These are phyloP conservation scores for Phytopythium chamaehyphon DNA, from an alignment of 352 stramenopile genomes.

Conservation along the genomic window DNA sequence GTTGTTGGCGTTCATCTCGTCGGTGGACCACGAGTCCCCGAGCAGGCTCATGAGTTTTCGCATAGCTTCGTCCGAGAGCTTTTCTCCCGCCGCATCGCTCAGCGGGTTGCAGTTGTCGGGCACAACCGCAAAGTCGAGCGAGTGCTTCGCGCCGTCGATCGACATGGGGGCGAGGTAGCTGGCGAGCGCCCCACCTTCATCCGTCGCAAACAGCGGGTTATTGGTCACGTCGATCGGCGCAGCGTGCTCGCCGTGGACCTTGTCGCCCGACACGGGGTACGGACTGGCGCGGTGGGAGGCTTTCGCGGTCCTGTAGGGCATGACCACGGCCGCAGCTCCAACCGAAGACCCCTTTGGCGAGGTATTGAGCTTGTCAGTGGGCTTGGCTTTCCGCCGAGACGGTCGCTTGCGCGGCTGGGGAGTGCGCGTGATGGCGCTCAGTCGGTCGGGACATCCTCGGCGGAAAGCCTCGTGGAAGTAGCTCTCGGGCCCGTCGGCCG, in stretches of 20 bases:
- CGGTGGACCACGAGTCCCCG: conserved; percentile 27
- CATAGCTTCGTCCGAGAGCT: conserved; percentile 29
- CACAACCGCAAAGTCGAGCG: conserved; percentile 15
- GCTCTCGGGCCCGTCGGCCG: conserved; percentile 11
- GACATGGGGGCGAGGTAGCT: conserved; percentile 23
- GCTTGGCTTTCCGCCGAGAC: conserved; percentile 10
- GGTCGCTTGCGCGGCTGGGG: conserved; percentile 28
- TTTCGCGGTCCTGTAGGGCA: conserved; percentile 8
- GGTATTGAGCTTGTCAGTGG: conserved; percentile 10
- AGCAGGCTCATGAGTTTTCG: conserved; percentile 27
- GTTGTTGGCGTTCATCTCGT: conserved; percentile 10
- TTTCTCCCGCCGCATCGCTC: neutral
- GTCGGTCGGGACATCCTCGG: conserved; percentile 30
- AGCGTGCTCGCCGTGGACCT: conserved; percentile 10
- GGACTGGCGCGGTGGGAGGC: conserved; percentile 10
- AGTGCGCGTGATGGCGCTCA: conserved; percentile 37
- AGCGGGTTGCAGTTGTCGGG: neutral
- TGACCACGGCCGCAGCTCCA: neutral
- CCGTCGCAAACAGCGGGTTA: conserved; percentile 21
- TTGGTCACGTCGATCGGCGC: conserved; percentile 7
- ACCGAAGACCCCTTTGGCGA: neutral
- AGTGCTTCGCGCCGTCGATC: conserved; percentile 27
- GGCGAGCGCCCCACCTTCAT: conserved; percentile 9
- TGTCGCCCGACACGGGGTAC: conserved; percentile 9
- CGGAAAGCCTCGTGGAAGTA: conserved; percentile 45